Base-by-base conservation (phyloP, 2,329 filamentous ascomycete genomes). In the Calonectria fujianensis region DNA sequence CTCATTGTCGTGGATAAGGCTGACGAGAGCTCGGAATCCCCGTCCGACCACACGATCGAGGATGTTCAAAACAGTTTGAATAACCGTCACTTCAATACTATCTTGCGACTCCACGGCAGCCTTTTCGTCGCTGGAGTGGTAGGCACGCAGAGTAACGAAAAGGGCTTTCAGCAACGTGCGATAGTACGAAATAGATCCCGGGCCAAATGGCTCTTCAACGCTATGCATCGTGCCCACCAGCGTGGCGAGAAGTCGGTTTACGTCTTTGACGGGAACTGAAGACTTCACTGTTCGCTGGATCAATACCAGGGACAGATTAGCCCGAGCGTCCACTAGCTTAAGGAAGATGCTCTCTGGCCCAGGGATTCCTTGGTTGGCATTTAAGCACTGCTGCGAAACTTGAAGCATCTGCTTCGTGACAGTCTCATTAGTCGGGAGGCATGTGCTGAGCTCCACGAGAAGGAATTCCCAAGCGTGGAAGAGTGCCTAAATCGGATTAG, bases 401-500 rank as follows among this genome's bases (percentile, higher is more conserved):
- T 93, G 90, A 39, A 95, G 88, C 87, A 98, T 93, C 71, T 94
- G 90, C 79, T 91, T 92, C 71, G 93, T 91, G 5, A 96, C 87
- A 31, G 86, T 86, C 18, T 87, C 85, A 76, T 88, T 87, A 45
- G 86, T 84, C 1, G 89, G 89, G n/a, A 92, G 84, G 74, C 89
- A 91, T 48, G 91, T 91, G 82, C 94, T 95, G 64, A 99, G 90
- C 81, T 98, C 96, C 65, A 97, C 89, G 18, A 96, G 91, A 11
- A 99, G 89, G 74, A 95, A 93, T 83, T 97, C 96, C 95, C 96
- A 98, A 70, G 95, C 94, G 80, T 95, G 93, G 77, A 98, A 94
- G 24, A 99, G 91, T 54, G 92, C 91, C 93, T 95, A 80, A 14
- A n/a, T 41, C 29, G 63, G 13, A 72, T 82, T 74, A 83, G 79